phyloP scores from a whole-genome alignment of 345 rosid species.

The Gossypium turneri region DNA sequence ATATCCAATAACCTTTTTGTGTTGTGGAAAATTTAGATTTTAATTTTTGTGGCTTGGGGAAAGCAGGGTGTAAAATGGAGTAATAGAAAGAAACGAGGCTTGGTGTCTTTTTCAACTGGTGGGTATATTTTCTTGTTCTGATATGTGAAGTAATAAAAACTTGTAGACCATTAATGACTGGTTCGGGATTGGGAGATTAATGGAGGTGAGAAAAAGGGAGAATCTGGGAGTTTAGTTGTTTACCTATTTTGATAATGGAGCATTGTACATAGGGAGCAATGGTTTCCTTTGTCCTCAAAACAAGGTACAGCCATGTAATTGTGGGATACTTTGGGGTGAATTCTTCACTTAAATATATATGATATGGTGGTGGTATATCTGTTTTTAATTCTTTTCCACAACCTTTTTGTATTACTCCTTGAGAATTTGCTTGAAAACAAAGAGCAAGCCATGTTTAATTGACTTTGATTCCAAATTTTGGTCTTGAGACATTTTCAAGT shows the following conservation, averaged over 20 bases:
- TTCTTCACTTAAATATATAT: conserved; percentile 28
- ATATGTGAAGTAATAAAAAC: conserved; percentile 39
- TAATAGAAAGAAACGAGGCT: conserved; percentile 16
- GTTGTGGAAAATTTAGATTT: conserved; percentile 17
- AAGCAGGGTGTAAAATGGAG: conserved; percentile 22
- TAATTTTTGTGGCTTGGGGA: conserved; percentile 24
- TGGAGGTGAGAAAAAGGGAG: neutral
- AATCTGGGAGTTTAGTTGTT: neutral
- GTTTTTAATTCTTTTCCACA: conserved; percentile 27
- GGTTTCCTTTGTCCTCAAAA: neutral
- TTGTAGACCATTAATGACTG: conserved; percentile 18
- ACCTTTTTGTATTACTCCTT: neutral
- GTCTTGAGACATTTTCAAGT: no score
- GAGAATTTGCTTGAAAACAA: neutral
- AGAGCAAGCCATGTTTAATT: neutral
- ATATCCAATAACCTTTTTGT: conserved; percentile 23
- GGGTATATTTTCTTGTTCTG: conserved; percentile 32
- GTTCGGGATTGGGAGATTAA: conserved; percentile 10
- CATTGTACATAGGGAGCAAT: conserved; percentile 35
- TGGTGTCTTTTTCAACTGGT: conserved; percentile 12
- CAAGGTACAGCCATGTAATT: conserved; percentile 37
- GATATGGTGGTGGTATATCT: conserved; percentile 19
- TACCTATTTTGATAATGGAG: neutral
- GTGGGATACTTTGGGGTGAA: conserved; percentile 40
- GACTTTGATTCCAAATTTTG: neutral